Evolutionary conservation across 2,329 filamentous ascomycete species (phyloP).

Genomic region (Sphaerulina populicola): DNA sequence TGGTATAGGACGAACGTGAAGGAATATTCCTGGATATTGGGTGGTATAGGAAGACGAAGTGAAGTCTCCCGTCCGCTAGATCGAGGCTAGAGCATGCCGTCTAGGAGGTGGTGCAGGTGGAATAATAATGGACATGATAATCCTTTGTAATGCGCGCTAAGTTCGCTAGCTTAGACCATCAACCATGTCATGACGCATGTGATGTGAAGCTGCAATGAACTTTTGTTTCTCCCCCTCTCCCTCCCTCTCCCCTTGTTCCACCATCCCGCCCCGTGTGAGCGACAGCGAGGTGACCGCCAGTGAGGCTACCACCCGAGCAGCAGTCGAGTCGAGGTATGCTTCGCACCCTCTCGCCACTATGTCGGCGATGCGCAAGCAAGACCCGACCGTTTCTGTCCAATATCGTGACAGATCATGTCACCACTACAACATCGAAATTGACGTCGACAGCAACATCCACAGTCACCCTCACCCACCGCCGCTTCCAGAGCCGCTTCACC

Average conservation of each 20-base stretch:
- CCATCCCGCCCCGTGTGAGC: neutral
- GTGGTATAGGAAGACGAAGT: too few relatives aligned
- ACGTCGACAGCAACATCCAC: neutral
- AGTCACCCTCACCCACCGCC: conserved; percentile 7
- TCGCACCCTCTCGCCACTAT: conserved; percentile 24
- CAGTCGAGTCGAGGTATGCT: conserved; percentile 17
- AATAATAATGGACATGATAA: too few relatives aligned
- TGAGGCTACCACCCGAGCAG: too few relatives aligned
- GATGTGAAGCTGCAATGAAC: too few relatives aligned
- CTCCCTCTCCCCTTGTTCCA: neutral
- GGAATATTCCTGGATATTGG: too few relatives aligned
- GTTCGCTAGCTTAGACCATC: too few relatives aligned
- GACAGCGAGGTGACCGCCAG: neutral
- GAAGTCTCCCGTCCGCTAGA: too few relatives aligned
- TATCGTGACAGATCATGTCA: conserved; percentile 19
- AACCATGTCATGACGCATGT: too few relatives aligned
- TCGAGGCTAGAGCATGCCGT: too few relatives aligned
- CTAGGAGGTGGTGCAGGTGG: too few relatives aligned
- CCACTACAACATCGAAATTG: conserved; percentile 1
- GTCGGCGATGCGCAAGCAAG: conserved; percentile 28
- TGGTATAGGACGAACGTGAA: neutral
- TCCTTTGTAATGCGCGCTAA: too few relatives aligned
- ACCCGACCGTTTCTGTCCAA: conserved; percentile 22
- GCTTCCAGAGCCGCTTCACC: conserved; percentile 35
- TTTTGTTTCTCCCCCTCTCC: neutral